phyloP scores from a whole-genome alignment of 805 yeast genomes.

The Candida ficus region DNA sequence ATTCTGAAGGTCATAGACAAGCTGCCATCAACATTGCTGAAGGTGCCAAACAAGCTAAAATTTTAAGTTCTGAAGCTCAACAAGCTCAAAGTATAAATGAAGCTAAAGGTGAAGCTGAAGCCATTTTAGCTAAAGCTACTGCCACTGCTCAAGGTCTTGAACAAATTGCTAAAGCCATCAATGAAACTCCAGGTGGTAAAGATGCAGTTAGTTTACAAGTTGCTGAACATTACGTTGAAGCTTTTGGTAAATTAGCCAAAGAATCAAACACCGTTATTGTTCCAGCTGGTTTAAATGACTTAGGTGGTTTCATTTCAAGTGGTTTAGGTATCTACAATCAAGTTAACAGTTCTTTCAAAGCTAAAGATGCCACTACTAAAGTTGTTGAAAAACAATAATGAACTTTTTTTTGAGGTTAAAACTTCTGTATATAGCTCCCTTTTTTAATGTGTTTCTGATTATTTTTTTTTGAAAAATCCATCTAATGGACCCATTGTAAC shows the following conservation, averaged over 20 bases:
- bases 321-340: constrained; percentile 69
- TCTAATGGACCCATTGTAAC: constrained; percentile 67
- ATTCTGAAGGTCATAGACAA: constrained; percentile 79
- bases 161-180: constrained; percentile 61
- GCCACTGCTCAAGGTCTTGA: constrained; percentile 73
- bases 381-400: constrained; percentile 4
- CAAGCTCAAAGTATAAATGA: constrained; percentile 56
- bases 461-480: constrained; percentile 47
- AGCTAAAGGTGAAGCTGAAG: constrained; percentile 74
- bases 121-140: constrained; percentile 55
- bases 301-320: constrained; percentile 69
- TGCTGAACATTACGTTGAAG: constrained; percentile 79
- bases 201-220: constrained; percentile 76
- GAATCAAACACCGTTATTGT: constrained; percentile 73
- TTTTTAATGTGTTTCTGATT: constrained; percentile 1
- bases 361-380: constrained; percentile 1
- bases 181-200: constrained; percentile 60
- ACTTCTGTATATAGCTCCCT: constrained; percentile 1
- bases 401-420: background rate
- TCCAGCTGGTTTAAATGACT: constrained; percentile 71
- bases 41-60: constrained; percentile 67
- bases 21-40: constrained; percentile 79
- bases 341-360: constrained; percentile 29
- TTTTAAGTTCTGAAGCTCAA: constrained; percentile 71
- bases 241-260: constrained; percentile 78